Conservation (phyloP, 2,329 filamentous ascomycete species). For the Phialemoniopsis sp. region DNA sequence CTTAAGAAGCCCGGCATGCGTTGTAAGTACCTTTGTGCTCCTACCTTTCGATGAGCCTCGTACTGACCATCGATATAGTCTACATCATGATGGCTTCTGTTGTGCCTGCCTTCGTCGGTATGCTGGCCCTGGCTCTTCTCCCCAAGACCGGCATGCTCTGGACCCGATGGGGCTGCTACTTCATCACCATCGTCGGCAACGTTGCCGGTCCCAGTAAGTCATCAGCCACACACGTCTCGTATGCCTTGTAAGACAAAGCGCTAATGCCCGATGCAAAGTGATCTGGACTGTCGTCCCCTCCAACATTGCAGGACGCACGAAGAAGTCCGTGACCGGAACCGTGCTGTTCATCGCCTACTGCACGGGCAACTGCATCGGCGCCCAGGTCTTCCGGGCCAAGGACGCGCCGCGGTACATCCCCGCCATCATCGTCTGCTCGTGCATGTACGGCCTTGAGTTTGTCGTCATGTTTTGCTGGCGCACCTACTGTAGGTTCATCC, state of each 20-base stretch:
- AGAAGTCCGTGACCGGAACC: conserved; percentile 9
- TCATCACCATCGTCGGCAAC: conserved; percentile 14
- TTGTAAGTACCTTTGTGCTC: conserved; percentile 20
- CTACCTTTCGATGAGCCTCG: no score
- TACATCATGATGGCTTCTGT: conserved; percentile 22
- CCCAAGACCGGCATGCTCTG: conserved; percentile 18
- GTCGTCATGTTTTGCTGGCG: conserved; percentile 6
- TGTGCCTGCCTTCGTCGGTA: conserved; percentile 22
- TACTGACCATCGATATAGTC: conserved; percentile 6
- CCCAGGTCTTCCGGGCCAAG: conserved; percentile 8
- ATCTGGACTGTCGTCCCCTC: conserved; percentile 7
- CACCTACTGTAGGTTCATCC: conserved; percentile 3
- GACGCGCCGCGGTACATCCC: conserved; percentile 8
- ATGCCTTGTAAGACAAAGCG: no score
- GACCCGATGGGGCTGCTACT: conserved; percentile 25
- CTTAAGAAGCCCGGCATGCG: conserved; percentile 19
- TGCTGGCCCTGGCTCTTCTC: conserved; percentile 22
- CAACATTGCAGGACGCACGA: conserved; percentile 10
- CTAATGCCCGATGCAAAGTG: no score
- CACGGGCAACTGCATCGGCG: conserved; percentile 8
- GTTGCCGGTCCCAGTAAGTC: conserved; percentile 3
- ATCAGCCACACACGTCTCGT: no score
- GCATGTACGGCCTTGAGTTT: conserved; percentile 6
- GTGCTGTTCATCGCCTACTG: conserved; percentile 8
- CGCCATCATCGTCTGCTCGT: conserved; percentile 4